Base-by-base conservation (phyloP, 1,284 basidiomycete genomes). In the Neolentinus lepideus region DNA sequence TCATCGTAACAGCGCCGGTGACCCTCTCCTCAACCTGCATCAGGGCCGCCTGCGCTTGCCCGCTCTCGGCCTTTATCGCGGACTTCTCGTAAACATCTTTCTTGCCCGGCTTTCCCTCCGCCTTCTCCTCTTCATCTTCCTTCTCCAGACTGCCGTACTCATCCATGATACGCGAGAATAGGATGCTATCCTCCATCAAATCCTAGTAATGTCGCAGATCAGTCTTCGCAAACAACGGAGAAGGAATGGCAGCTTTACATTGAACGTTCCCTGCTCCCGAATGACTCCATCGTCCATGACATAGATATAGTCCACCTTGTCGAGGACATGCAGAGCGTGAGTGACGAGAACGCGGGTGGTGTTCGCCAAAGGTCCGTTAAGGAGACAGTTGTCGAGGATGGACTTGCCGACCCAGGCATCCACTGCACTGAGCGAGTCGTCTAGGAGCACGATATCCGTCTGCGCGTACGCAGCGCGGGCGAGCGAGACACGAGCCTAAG, bases 391-490 rank as follows among this genome's bases (percentile, higher is more conserved):
- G 25, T 88, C 80, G 24, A 86, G 63, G 56, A 87, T 81, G 22
- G 70, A 70, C 63, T 80, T 81, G 24, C 83, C 83, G 3, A 85
- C 83, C 60, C 83, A 79, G 0, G 85, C 81, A 64, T 92, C 89
- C 1, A 92, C 84, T 4, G 88, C 88, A 45, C 83, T 84, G 24
- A 90, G 73, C 2, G 84, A 81, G 62, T 88, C 85, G 61, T 89
- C 85, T 36, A 90, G 72, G n/a, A 88, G 71, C 27, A 92, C 77
- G 35, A 92, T 81, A 57, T 87, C 83, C 0, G 88, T 80, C 0
- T 79, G 72, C 0, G 88, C 90, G 65, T 93, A 94, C 1, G 89
- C 83, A 1, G 88, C 90, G 2, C 92, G 76, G 1, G 91, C 92
- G 9, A 94, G 73, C 3, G 85, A 90, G 12, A 94, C 81, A 19